Percentiles rank a stretch among this genome's conserved stretches.
Conservation (phyloP, 306 rosid genomes). For the Neltuma alba region DNA sequence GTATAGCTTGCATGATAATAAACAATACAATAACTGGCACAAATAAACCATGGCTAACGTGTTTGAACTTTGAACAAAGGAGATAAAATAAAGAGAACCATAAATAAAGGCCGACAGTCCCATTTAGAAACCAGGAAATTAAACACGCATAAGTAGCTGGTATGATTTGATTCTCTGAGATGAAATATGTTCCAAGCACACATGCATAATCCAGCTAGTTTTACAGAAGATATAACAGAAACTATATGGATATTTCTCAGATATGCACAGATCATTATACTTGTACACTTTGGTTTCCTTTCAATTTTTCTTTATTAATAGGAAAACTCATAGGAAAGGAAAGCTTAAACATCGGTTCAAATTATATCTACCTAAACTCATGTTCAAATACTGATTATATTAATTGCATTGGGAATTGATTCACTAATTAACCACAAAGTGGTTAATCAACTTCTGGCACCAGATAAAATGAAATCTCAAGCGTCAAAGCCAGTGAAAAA, state of each 20-base stretch:
- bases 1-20: not conserved
- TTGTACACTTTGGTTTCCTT: not conserved
- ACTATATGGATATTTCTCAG: not conserved
- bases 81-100: no score
- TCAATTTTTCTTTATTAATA: not conserved
- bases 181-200: not conserved
- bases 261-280: not conserved
- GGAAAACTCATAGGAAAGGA: not conserved
- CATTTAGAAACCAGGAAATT: no score
- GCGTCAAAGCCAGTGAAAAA: not conserved
- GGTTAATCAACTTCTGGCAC: not conserved
- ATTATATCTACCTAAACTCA: not conserved
- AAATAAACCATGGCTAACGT: not conserved
- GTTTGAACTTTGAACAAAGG: not conserved
- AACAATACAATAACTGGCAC: slow-evolving; percentile 5
- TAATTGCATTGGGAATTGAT: not conserved
- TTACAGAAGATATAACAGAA: not conserved
- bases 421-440: not conserved
- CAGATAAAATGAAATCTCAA: not conserved
- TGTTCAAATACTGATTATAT: not conserved
- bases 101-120: no score
- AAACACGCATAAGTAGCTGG: not conserved
- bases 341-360: not conserved
- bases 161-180: not conserved
- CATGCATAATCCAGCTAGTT: slow-evolving; percentile 1